Conservation (phyloP, 768 basidiomycete genomes). For the Xerocomellus amylosporus region DNA sequence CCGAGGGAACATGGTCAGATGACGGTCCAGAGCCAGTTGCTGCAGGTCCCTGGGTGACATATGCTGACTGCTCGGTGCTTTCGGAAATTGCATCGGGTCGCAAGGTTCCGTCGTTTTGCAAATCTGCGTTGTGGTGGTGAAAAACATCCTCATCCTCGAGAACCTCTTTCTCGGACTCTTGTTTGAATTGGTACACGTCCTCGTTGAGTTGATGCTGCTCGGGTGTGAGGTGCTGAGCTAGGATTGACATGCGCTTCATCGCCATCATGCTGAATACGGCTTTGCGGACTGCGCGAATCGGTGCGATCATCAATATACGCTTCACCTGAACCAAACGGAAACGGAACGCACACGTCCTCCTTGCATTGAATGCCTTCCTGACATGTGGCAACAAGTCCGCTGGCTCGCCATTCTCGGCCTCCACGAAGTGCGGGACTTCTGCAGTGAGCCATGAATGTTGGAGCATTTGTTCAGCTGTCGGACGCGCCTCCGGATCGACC, state of each 20-base stretch:
- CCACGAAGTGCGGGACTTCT: conserved; percentile 66
- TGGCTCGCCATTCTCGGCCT: conserved; percentile 52
- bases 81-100: neutral
- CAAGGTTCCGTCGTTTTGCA: neutral
- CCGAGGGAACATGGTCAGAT: conserved; percentile 2
- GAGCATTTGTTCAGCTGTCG: conserved; percentile 73
- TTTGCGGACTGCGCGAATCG: conserved; percentile 65
- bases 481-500: conserved; percentile 73
- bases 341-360: conserved; percentile 66
- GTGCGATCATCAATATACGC: conserved; percentile 1
- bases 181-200: conserved; percentile 67
- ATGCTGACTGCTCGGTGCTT: neutral
- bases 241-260: conserved; percentile 70
- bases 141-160: conserved; percentile 44
- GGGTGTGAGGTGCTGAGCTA: conserved; percentile 39
- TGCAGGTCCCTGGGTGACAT: conserved; percentile 3
- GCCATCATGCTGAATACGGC: conserved; percentile 86
- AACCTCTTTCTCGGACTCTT: conserved; percentile 65
- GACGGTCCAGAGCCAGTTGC: neutral
- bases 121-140: conserved; percentile 44
- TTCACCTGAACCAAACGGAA: neutral
- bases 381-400: conserved; percentile 85
- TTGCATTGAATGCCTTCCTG: conserved; percentile 87
- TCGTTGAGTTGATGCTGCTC: conserved; percentile 52
- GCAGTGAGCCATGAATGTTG: conserved; percentile 68